A percentile compares a stretch with the other conserved stretches of the same genome.
These are phyloP conservation scores for Taiwanofungus camphoratus DNA, from an alignment of 1,284 basidiomycete genomes.

Conservation along the genomic window DNA sequence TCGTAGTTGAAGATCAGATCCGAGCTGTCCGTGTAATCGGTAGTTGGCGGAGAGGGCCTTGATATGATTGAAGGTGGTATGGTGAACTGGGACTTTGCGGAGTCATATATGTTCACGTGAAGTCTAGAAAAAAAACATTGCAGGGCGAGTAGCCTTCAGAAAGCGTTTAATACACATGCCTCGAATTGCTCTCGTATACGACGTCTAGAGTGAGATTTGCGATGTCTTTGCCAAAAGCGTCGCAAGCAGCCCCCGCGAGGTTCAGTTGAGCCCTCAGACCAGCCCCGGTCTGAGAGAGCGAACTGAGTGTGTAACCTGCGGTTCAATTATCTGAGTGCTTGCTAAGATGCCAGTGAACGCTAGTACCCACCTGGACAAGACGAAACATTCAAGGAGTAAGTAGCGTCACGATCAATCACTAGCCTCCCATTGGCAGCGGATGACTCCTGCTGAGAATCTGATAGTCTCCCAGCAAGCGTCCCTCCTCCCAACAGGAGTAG, in stretches of 20 bases:
- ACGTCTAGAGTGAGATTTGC: constrained; percentile 58
- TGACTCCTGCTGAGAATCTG: too few relatives aligned
- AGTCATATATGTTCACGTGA: constrained; percentile 75
- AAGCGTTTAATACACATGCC: constrained; percentile 40
- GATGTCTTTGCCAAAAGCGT: constrained; percentile 71
- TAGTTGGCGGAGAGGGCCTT: constrained; percentile 35
- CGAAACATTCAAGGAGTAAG: constrained; percentile 23
- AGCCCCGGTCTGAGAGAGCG: constrained; percentile 36
- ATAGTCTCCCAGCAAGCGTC: too few relatives aligned
- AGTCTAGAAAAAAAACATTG: constrained; percentile 37
- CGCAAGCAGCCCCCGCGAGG: constrained; percentile 58
- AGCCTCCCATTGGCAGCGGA: too few relatives aligned
- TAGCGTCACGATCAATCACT: too few relatives aligned
- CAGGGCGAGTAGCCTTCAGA: background rate
- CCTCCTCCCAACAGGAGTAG: too few relatives aligned
- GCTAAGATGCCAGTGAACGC: too few relatives aligned
- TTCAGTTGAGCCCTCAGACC: constrained; percentile 54
- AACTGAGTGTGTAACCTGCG: constrained; percentile 48
- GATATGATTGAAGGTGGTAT: constrained; percentile 56
- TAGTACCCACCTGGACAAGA: constrained; percentile 29
- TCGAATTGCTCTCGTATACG: constrained; percentile 52
- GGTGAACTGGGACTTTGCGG: constrained; percentile 58
- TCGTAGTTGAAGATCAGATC: constrained; percentile 70
- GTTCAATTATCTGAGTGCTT: background rate
- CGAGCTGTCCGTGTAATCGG: constrained; percentile 33